Percentiles rank a stretch among this genome's conserved stretches.
Conservation (phyloP, 1,284 basidiomycete genomes). For the Puccinia coronata region DNA sequence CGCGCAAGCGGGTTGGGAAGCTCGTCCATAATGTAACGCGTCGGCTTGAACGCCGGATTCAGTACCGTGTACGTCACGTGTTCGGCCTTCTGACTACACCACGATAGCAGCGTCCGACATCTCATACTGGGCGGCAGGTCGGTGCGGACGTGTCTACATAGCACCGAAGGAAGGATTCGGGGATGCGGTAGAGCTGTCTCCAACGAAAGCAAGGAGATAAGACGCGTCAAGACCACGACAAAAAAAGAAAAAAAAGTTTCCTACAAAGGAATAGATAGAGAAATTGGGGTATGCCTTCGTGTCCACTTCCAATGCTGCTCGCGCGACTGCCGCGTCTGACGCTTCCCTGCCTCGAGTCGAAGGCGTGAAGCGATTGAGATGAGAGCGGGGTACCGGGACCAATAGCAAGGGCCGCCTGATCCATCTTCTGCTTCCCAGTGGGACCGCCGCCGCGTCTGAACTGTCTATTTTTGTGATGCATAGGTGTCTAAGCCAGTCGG, state of each 20-base stretch:
- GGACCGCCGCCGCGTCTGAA: constrained; percentile 19
- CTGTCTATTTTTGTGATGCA: constrained; percentile 40
- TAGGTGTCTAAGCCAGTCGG: constrained; percentile 33
- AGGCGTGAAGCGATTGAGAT: background rate
- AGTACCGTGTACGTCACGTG: constrained; percentile 16
- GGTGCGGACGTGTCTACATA: constrained; percentile 27
- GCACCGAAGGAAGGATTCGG: background rate
- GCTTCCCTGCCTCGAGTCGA: constrained; percentile 4
- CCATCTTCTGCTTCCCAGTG: background rate
- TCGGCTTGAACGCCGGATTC: constrained; percentile 28
- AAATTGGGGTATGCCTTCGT: constrained; percentile 15
- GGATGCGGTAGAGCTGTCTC: constrained; percentile 36
- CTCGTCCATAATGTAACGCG: constrained; percentile 1
- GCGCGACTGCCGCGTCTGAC: constrained; percentile 34
- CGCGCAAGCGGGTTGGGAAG: background rate
- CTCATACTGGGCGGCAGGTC: constrained; percentile 29
- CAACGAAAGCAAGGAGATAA: background rate
- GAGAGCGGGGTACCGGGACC: constrained; percentile 21
- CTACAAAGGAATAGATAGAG: background rate
- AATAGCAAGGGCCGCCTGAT: background rate
- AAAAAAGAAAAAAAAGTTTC: no score
- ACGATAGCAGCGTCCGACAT: constrained; percentile 43
- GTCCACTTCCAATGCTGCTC: constrained; percentile 44
- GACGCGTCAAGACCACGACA: background rate
- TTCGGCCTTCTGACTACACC: constrained; percentile 43